Evolutionary conservation across 495 filamentous ascomycete species (phyloP).

Genomic region (Aspergillus ellipticus): DNA sequence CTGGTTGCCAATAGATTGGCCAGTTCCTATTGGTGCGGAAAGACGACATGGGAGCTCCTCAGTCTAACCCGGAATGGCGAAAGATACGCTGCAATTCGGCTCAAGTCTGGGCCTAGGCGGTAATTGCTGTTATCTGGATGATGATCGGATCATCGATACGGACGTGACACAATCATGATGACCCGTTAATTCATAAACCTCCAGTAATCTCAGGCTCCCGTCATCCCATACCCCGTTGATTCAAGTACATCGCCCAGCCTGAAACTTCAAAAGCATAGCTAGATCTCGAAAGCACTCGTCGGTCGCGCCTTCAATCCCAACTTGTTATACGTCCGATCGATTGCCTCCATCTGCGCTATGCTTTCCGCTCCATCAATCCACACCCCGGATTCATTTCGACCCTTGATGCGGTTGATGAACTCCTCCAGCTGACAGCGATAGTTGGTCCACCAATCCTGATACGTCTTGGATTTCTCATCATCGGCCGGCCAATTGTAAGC

Average conservation of each 20-base stretch:
- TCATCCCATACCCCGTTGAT: no score
- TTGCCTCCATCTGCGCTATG: slow-evolving; percentile 48
- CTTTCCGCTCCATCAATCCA: slow-evolving; percentile 53
- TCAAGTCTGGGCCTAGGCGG: background rate
- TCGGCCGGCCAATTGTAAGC: slow-evolving; percentile 45
- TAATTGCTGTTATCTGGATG: no score
- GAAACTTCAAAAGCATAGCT: background rate
- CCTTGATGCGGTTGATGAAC: slow-evolving; percentile 53
- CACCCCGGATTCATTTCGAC: slow-evolving; percentile 32
- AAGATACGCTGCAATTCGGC: background rate
- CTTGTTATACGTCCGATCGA: slow-evolving; percentile 51
- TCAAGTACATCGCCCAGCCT: no score
- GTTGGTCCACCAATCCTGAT: slow-evolving; percentile 41
- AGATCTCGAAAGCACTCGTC: slow-evolving; percentile 12
- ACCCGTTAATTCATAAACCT: no score
- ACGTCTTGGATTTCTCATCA: slow-evolving; percentile 15
- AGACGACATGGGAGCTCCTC: background rate
- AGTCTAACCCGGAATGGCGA: background rate
- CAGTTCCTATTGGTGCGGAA: background rate
- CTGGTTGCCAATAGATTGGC: background rate
- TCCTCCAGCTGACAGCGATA: slow-evolving; percentile 53
- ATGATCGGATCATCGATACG: no score
- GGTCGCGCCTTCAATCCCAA: slow-evolving; percentile 33
- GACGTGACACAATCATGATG: background rate
- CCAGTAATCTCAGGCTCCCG: no score